phyloP scores from a whole-genome alignment of 139 green algal species.

The Micractinium sp. region DNA sequence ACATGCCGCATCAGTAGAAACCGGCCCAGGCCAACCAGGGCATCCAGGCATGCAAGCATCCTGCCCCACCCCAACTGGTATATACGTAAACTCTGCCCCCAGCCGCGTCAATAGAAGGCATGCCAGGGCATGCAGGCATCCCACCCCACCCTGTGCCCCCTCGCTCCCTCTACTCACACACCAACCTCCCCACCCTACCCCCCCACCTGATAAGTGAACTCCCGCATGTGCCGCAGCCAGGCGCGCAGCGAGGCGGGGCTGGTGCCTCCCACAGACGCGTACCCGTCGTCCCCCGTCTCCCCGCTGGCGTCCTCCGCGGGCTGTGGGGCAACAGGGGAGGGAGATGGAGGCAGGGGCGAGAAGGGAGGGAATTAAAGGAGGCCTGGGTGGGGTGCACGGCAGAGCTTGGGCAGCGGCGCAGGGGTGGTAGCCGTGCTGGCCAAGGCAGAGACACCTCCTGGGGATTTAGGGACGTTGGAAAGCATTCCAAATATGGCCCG shows the following conservation, averaged over 20 bases:
- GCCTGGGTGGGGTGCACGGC: no score
- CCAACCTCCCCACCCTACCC: background rate
- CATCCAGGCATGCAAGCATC: no score
- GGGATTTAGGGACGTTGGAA: no score
- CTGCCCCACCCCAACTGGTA: no score
- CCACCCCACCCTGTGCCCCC: background rate
- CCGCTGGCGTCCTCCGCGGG: background rate
- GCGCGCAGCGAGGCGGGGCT: conserved; percentile 43
- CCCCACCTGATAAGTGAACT: conserved; percentile 50
- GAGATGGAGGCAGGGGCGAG: background rate
- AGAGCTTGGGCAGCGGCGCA: no score
- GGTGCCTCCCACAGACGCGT: conserved; percentile 45
- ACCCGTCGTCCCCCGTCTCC: conserved; percentile 48
- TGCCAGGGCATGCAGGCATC: background rate
- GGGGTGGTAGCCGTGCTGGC: no score
- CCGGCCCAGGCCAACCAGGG: no score
- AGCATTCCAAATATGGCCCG: no score
- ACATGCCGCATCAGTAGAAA: no score
- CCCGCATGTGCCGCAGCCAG: conserved; percentile 54
- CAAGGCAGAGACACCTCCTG: no score
- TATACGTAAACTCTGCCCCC: no score
- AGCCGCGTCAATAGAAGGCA: no score
- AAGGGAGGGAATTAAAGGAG: background rate
- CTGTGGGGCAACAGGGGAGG: background rate
- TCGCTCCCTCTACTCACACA: background rate